Percentiles rank a stretch among this genome's conserved stretches.
Evolutionary conservation across 108 stramenopile species (phyloP).

Genomic region (Pseudonitzschia multistriata): DNA sequence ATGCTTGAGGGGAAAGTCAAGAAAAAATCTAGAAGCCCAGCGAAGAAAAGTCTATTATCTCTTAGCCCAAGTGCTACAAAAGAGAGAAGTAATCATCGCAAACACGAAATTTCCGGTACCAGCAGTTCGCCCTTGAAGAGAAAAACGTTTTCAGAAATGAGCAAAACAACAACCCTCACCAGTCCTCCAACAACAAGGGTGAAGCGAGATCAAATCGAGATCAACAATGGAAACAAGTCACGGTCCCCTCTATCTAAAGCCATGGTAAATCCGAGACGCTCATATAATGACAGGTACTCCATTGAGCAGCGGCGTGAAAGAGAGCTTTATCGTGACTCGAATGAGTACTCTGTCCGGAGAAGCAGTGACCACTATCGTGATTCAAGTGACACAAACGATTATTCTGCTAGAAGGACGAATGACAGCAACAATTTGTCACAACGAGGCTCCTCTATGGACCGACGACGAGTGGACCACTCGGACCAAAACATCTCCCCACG

Average conservation of each 20-base stretch:
- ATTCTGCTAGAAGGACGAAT: background rate
- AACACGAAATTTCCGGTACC: background rate
- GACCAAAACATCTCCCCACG: background rate
- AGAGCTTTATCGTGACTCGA: slow-evolving; percentile 10
- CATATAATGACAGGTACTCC: background rate
- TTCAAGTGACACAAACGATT: background rate
- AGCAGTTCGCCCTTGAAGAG: background rate
- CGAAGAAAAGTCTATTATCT: background rate
- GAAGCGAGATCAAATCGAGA: background rate
- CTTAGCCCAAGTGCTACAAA: background rate
- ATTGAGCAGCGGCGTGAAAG: slow-evolving; percentile 8
- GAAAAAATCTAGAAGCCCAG: background rate
- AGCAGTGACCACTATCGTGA: background rate
- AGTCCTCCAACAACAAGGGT: background rate
- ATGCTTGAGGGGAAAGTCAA: background rate
- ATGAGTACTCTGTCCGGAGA: background rate
- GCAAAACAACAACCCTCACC: background rate
- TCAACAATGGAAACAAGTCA: background rate
- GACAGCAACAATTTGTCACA: background rate
- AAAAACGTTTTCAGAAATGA: slow-evolving; percentile 6
- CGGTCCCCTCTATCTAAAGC: slow-evolving; percentile 4
- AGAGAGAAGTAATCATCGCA: background rate
- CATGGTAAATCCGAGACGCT: background rate
- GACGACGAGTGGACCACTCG: background rate
- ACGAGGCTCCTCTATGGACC: background rate